phyloP scores from a whole-genome alignment of 129 eudicot genomes.

The Escallonia rubra region DNA sequence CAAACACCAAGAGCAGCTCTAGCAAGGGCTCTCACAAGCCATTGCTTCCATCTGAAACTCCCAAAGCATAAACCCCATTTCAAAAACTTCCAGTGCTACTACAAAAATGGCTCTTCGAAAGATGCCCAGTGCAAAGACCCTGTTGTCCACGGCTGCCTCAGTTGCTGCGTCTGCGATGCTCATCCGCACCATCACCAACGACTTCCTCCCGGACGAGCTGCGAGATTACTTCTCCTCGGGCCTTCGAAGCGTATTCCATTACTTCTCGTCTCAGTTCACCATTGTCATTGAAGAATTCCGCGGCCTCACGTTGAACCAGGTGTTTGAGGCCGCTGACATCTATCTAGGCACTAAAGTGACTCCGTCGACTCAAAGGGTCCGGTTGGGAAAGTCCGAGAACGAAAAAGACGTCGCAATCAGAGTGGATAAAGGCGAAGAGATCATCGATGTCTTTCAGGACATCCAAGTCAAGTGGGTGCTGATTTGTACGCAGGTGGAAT shows the following conservation, averaged over 20 bases:
- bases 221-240: slow-evolving; percentile 27
- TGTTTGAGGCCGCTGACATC: slow-evolving; percentile 22
- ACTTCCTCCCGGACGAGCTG: slow-evolving; percentile 30
- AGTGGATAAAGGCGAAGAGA: neutral
- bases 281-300: slow-evolving; percentile 36
- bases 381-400: slow-evolving; percentile 22
- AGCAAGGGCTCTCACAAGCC: too few relatives aligned
- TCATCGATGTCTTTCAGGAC: slow-evolving; percentile 26
- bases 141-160: slow-evolving; percentile 27
- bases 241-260: slow-evolving; percentile 17
- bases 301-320: slow-evolving; percentile 24
- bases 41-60: too few relatives aligned
- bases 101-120: neutral
- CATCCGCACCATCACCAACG: slow-evolving; percentile 29
- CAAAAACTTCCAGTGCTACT: neutral
- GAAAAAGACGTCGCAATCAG: slow-evolving; percentile 24
- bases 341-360: too few relatives aligned
- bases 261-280: slow-evolving; percentile 24
- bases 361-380: too few relatives aligned
- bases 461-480: neutral
- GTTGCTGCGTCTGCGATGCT: slow-evolving; percentile 45
- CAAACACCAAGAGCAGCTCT: too few relatives aligned
- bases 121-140: neutral
- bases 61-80: too few relatives aligned
- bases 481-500: neutral